Conservation (phyloP, 345 rosid species). For the Nephelium lappaceum region DNA sequence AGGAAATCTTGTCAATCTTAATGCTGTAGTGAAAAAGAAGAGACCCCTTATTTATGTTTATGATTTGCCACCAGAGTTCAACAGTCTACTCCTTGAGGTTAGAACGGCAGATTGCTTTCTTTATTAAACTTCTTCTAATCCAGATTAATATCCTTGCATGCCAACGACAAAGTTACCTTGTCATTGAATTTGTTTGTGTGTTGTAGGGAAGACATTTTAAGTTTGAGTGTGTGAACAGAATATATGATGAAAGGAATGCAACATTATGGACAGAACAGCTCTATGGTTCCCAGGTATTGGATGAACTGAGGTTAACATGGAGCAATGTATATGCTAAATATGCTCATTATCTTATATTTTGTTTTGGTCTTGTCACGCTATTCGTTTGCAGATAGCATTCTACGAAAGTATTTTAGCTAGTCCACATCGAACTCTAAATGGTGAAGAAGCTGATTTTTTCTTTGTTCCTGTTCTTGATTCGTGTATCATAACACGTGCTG, state of each 20-base stretch:
- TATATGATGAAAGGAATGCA: slow-evolving; percentile 76
- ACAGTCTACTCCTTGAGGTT: slow-evolving; percentile 96
- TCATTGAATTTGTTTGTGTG: slow-evolving; percentile 25
- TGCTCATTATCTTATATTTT: slow-evolving; percentile 10
- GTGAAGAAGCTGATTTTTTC: slow-evolving; percentile 95
- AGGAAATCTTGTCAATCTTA: slow-evolving; percentile 53
- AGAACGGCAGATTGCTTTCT: slow-evolving; percentile 20
- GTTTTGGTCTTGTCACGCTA: slow-evolving; percentile 3
- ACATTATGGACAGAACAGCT: slow-evolving; percentile 88
- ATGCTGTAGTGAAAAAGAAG: slow-evolving; percentile 66
- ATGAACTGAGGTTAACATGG: slow-evolving; percentile 16
- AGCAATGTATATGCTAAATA: slow-evolving; percentile 13
- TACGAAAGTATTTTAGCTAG: slow-evolving; percentile 92
- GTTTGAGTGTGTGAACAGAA: slow-evolving; percentile 85
- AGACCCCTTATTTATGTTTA: slow-evolving; percentile 93
- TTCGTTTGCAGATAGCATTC: slow-evolving; percentile 72
- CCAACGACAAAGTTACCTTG: slow-evolving; percentile 16
- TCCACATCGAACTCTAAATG: slow-evolving; percentile 79
- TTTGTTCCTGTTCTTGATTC: slow-evolving; percentile 98
- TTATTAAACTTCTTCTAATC: slow-evolving; percentile 3
- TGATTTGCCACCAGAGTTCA: slow-evolving; percentile 93
- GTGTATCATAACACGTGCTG: slow-evolving; percentile 91
- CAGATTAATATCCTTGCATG: slow-evolving; percentile 15
- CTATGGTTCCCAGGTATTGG: slow-evolving; percentile 88
- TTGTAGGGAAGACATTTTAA: slow-evolving; percentile 90